Evolutionary conservation across 257 asterid species (phyloP), one percentile per base, ranked within the genome.

Genomic region (Nyctanthes arbortristis): DNA sequence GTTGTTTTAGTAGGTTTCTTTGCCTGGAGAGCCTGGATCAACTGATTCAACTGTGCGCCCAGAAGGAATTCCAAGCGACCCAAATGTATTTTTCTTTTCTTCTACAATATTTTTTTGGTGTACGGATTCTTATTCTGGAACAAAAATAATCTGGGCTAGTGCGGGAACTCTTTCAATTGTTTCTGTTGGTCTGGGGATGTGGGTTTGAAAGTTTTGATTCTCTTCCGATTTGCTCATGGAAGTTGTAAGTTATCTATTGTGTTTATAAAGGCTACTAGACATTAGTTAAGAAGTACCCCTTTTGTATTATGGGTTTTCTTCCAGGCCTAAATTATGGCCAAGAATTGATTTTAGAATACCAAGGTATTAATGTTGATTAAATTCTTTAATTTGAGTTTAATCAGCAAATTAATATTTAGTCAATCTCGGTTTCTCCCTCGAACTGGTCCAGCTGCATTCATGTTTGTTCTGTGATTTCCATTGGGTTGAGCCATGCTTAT

Each of bases 41-140:
- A 75, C 73, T 74, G 89, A 81, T 65, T 72, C 81, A 14, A n/a
- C 77, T 1, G 58, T n/a, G n/a, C 80, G 32, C 40, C 78, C 63
- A 63, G 82, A 65, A 74, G 84, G 30, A 78, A 71, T 55, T 75
- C 90, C 58, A 82, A 78, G 76, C 75, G 90, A 29, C 90, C 90
- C 34, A 82, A 85, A 71, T 85, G 89, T 84, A 73, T 32, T n/a
- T 32, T 70, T 69, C 43, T 7, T 54, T 22, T 8, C 5, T 9
- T 54, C 12, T 4, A 12, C 36, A 1, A 25, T 20, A 18, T 31
- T 43, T 6, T 39, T 11, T n/a, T n/a, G n/a, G 31, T 14, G 18
- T 55, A 4, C 10, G 5, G n/a, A 14, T 28, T 14, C 30, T 25
- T 36, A 32, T 55, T 28, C 35, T 31, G 24, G 31, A 11, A 43